A percentile compares a stretch with the other conserved stretches of the same genome.
Conservation (phyloP, 306 rosid species). For the Prosopis cineraria region DNA sequence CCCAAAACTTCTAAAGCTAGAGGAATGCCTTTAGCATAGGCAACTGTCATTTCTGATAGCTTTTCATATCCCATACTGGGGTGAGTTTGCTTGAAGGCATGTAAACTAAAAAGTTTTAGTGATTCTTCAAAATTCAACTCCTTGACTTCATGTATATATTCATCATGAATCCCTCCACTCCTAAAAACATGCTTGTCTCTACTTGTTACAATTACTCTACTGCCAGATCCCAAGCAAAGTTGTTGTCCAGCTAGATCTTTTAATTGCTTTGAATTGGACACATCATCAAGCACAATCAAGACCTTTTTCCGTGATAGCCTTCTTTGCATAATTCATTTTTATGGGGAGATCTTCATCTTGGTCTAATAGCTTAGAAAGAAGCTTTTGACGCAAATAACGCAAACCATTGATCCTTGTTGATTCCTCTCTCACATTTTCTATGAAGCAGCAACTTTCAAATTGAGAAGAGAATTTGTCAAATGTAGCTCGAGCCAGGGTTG, state of each 20-base stretch:
- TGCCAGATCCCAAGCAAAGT: not conserved
- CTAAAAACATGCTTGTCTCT: slow-evolving; percentile 22
- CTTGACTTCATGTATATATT: not conserved
- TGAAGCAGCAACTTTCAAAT: no score
- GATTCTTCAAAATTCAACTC: not conserved
- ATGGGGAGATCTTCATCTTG: no score
- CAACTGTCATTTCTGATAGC: not conserved
- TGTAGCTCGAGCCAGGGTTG: no score
- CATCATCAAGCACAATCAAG: slow-evolving; percentile 34
- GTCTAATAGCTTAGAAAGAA: no score
- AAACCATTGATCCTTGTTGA: no score
- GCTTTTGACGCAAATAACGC: no score
- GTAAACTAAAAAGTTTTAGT: not conserved
- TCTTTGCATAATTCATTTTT: no score
- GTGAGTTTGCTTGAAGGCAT: not conserved
- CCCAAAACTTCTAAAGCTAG: not conserved
- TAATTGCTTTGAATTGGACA: not conserved
- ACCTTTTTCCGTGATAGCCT: slow-evolving; percentile 3
- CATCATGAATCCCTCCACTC: not conserved
- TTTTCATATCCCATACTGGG: not conserved
- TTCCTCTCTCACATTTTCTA: no score
- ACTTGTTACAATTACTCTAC: slow-evolving; percentile 28
- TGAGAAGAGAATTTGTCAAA: no score
- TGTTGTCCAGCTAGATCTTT: not conserved
- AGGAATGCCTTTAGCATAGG: not conserved